Base-by-base conservation (phyloP, 306 rosid species). In the Citrullus mucosospermus region DNA sequence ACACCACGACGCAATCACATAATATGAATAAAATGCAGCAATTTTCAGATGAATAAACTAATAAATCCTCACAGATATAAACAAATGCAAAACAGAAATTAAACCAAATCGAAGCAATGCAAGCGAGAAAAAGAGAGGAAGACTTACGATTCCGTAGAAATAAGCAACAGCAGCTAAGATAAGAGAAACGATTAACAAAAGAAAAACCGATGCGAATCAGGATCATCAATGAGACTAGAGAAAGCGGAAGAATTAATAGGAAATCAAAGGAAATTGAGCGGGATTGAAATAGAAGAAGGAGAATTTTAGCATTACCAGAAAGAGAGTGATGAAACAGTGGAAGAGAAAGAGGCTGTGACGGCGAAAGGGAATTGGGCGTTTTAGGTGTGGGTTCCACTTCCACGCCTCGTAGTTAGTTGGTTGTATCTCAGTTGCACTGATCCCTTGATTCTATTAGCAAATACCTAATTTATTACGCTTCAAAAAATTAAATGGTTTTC, bases 351-450 rank as follows among this genome's bases (percentile, higher is more conserved):
- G 32, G 50, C 28, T 18, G 60, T 30, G 67, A 60, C 73, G 75
- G 75, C 55, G 43, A 15, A 56, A 36, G 28, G 70, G 78, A 54
- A 58, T 72, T 85, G 56, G 78, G 81, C 66, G 77, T 77, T 34
- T 76, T 80, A 72, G 83, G 83, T 76, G 78, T 77, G 83, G 83
- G 83, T 36, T 50, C 86, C 81, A 76, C 78, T 13, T 48, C 66
- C 34, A 6, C 41, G 20, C 60, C 17, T 13, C 16, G 43, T 6
- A 6, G 18, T 61, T 57, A 20, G 13, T 22, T 58, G 34, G 8
- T 12, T 48, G 16, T 16, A 22, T 20, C 32, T 57, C 62, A 20
- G 14, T 53, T 57, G 14, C 28, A 57, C 62, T 57, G 11, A 5
- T 48, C 4, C 6, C 62, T 32, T 22, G 15, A 61, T 13, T 0